Conservation (phyloP, 306 rosid genomes). For the Dryas drummondii region DNA sequence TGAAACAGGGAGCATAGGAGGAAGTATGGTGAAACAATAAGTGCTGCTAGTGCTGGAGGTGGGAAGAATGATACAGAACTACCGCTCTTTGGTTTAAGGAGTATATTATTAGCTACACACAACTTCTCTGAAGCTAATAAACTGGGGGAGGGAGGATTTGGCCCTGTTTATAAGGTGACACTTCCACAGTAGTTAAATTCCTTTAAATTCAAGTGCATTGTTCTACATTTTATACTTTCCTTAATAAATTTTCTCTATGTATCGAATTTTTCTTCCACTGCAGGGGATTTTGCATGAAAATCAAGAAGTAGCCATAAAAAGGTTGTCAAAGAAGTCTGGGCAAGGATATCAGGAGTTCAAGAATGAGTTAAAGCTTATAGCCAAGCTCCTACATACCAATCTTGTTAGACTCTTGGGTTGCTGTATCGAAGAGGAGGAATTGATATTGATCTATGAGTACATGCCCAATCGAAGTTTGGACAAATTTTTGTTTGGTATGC, state of each 20-base stretch:
- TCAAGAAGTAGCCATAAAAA: conserved; percentile 44
- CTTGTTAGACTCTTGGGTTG: conserved; percentile 51
- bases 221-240: neutral
- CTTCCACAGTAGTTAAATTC: neutral
- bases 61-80: too few species aligned
- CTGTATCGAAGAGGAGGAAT: conserved; percentile 22
- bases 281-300: conserved; percentile 39
- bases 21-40: conserved; percentile 14
- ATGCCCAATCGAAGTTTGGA: conserved; percentile 6
- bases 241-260: too few species aligned
- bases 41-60: conserved; percentile 28
- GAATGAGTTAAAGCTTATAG: conserved; percentile 44
- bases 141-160: conserved; percentile 62
- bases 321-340: conserved; percentile 42
- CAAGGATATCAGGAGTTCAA: conserved; percentile 53
- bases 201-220: neutral
- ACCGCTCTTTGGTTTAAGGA: conserved; percentile 26
- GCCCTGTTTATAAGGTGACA: conserved; percentile 54
- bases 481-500: neutral
- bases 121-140: conserved; percentile 49
- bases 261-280: neutral
- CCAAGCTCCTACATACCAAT: conserved; percentile 50
- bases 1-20: conserved; percentile 2
- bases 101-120: conserved; percentile 41
- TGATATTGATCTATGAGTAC: neutral